phyloP scores from a whole-genome alignment of 2,329 filamentous ascomycete species.

The Penicillium sp. region DNA sequence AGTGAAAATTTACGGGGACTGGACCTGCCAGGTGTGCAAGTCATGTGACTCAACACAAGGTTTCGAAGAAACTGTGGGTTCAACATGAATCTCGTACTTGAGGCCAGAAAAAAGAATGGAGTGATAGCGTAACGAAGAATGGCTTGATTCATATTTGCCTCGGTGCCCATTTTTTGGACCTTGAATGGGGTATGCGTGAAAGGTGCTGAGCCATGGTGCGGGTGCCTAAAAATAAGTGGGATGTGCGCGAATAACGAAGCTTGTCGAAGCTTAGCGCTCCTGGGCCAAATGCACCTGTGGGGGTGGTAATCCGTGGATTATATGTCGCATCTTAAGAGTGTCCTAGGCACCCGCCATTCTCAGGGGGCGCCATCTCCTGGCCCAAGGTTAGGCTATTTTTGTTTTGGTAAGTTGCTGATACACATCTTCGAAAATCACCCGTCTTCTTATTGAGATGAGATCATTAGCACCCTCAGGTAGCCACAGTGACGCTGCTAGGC shows the following conservation, averaged over 20 bases:
- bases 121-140: neutral
- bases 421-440: neutral
- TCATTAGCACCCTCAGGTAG: neutral
- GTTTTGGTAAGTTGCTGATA: neutral
- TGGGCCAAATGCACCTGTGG: constrained; percentile 1
- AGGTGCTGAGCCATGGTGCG: neutral
- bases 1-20: constrained; percentile 19
- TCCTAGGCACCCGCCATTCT: neutral
- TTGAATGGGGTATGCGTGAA: neutral
- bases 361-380: neutral
- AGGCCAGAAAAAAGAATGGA: neutral
- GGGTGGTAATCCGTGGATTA: neutral
- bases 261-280: constrained; percentile 19
- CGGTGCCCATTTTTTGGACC: neutral
- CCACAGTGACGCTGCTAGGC: neutral
- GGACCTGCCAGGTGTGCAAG: constrained; percentile 6
- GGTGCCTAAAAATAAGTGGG: constrained; percentile 4
- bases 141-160: neutral
- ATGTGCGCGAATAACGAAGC: constrained; percentile 11
- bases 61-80: neutral
- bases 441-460: neutral
- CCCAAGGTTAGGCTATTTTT: too few relatives aligned
- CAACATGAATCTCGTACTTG: neutral
- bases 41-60: constrained; percentile 11
- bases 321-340: neutral